phyloP scores from a whole-genome alignment of 805 yeast genomes.

The Pichia pseudocactophila region DNA sequence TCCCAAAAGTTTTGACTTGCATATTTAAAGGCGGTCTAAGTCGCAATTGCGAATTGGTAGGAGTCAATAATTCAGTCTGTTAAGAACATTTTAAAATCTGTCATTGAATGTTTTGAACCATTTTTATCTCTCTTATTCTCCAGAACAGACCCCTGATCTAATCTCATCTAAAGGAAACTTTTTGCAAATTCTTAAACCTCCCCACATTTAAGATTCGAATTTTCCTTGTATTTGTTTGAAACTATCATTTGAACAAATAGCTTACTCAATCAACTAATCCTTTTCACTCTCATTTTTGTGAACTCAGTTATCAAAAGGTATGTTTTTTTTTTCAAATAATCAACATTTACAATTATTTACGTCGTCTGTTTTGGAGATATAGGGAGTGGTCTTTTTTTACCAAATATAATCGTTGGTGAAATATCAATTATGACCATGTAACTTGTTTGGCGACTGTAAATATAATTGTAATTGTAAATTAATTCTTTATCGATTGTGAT shows the following conservation, averaged over 20 bases:
- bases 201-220: conserved; percentile 5
- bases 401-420: not conserved
- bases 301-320: conserved; percentile 2
- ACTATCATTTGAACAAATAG: not conserved
- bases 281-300: not conserved
- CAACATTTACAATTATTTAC: conserved; percentile 1
- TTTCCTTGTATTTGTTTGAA: not conserved
- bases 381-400: not conserved
- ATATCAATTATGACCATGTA: no score
- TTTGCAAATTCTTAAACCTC: not conserved
- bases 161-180: conserved; percentile 6
- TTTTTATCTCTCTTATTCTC: conserved; percentile 16
- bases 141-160: conserved; percentile 13
- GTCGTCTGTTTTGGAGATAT: conserved; percentile 7
- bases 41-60: not conserved
- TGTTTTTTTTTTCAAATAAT: not conserved
- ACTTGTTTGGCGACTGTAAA: no score
- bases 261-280: not conserved
- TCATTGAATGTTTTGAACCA: not conserved
- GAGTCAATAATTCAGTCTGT: not conserved
- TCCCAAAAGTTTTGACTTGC: not conserved
- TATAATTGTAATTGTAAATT: no score
- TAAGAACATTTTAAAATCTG: not conserved
- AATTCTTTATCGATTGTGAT: not conserved
- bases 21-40: not conserved